Conservation (phyloP, 768 basidiomycete species). For the Pleurotus eryngii region DNA sequence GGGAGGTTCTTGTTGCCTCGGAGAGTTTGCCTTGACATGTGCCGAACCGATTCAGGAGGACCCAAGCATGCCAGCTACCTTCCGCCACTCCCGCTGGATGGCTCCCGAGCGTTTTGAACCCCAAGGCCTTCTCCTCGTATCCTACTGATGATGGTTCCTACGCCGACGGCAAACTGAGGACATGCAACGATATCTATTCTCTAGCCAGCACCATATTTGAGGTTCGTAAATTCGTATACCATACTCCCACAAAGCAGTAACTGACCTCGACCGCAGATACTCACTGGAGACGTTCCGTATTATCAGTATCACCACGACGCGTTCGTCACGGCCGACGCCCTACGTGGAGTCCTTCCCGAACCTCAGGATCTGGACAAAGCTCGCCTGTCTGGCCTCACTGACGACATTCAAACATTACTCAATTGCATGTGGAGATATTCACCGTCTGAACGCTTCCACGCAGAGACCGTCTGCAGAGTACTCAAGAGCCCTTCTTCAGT, state of each 20-base stretch:
- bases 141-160: slow-evolving; percentile 2
- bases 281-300: slow-evolving; percentile 2
- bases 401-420: not conserved
- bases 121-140: slow-evolving; percentile 4
- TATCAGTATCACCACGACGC: slow-evolving; percentile 4
- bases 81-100: not conserved
- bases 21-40: slow-evolving; percentile 6
- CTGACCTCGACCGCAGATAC: not conserved
- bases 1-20: slow-evolving; percentile 3
- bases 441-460: not conserved
- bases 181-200: slow-evolving; percentile 4
- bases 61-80: not conserved
- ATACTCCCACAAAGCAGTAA: too few relatives aligned
- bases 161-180: not conserved
- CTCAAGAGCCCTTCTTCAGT: slow-evolving; percentile 1
- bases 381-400: not conserved
- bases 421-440: slow-evolving; percentile 4
- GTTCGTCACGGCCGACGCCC: slow-evolving; percentile 4
- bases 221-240: not conserved
- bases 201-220: slow-evolving; percentile 1
- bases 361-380: slow-evolving; percentile 3
- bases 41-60: slow-evolving; percentile 1
- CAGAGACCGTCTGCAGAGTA: not conserved
- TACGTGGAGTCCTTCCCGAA: slow-evolving; percentile 3
- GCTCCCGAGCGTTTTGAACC: slow-evolving; percentile 3